phyloP scores from a whole-genome alignment of 169 alveolate genomes.

The Eimeria falciformis region DNA sequence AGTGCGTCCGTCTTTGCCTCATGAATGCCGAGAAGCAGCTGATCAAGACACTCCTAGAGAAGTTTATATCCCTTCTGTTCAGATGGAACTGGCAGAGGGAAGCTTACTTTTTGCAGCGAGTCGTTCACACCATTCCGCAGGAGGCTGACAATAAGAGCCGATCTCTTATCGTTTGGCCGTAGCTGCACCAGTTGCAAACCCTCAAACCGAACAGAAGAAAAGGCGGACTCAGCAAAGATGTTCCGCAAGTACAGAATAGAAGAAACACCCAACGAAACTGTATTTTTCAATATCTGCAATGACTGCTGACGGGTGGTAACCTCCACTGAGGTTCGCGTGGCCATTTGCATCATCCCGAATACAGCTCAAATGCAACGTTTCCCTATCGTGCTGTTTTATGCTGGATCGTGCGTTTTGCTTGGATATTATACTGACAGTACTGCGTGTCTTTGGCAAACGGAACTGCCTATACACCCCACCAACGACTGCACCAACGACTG shows the following conservation, averaged over 20 bases:
- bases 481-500: no score
- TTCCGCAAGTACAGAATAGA: slow-evolving; percentile 56
- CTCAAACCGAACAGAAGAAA: slow-evolving; percentile 39
- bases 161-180: slow-evolving; percentile 24
- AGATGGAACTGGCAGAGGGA: background rate
- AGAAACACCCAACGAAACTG: slow-evolving; percentile 55
- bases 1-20: slow-evolving; percentile 34
- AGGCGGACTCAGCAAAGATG: slow-evolving; percentile 44
- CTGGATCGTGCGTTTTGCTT: no score
- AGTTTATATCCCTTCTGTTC: no score
- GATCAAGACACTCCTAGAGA: slow-evolving; percentile 59
- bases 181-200: slow-evolving; percentile 53
- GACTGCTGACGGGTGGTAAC: slow-evolving; percentile 55
- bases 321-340: background rate
- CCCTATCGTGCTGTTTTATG: no score
- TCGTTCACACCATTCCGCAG: slow-evolving; percentile 58
- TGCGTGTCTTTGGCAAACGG: background rate
- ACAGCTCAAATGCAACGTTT: no score
- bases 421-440: background rate
- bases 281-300: slow-evolving; percentile 53
- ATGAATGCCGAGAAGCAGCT: slow-evolving; percentile 52
- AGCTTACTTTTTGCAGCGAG: slow-evolving; percentile 33
- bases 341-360: background rate
- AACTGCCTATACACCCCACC: slow-evolving; percentile 14
- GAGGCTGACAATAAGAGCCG: slow-evolving; percentile 7